These are phyloP conservation scores for Russula virescens DNA, from an alignment of 768 basidiomycete genomes.

Conservation along the genomic window DNA sequence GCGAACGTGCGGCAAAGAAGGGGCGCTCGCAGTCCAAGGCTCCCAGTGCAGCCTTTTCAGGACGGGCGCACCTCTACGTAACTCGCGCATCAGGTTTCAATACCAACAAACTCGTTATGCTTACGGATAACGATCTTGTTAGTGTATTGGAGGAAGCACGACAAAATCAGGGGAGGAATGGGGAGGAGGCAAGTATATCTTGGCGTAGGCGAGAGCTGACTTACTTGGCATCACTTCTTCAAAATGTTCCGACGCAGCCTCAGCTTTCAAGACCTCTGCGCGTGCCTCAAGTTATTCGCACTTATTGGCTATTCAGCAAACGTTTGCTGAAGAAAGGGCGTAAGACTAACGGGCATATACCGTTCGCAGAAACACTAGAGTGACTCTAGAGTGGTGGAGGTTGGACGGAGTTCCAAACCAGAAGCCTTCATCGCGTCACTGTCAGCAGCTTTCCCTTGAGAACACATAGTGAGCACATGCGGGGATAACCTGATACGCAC, in stretches of 20 bases:
- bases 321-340: not conserved
- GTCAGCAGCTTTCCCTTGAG: slow-evolving; percentile 77
- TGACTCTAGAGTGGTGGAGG: slow-evolving; percentile 62
- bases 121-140: slow-evolving; percentile 63
- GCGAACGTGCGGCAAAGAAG: slow-evolving; percentile 20
- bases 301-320: slow-evolving; percentile 33
- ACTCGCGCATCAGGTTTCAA: slow-evolving; percentile 97
- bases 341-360: slow-evolving; percentile 67
- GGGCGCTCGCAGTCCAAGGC: slow-evolving; percentile 76
- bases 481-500: slow-evolving; percentile 17
- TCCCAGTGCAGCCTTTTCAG: slow-evolving; percentile 91
- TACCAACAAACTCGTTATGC: slow-evolving; percentile 83
- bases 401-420: slow-evolving; percentile 70
- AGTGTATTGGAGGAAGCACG: slow-evolving; percentile 72
- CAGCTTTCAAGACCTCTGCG: slow-evolving; percentile 46
- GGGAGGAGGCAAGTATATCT: slow-evolving; percentile 88
- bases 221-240: slow-evolving; percentile 55
- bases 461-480: no score
- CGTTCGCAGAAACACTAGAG: slow-evolving; percentile 85
- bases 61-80: slow-evolving; percentile 85
- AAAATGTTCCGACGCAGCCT: slow-evolving; percentile 40
- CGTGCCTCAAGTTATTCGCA: slow-evolving; percentile 65
- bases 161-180: slow-evolving; percentile 77
- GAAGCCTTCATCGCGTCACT: slow-evolving; percentile 84
- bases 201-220: slow-evolving; percentile 84